These are phyloP conservation scores for Hibiscus syriacus DNA, from an alignment of 345 rosid species.

Conservation along the genomic window DNA sequence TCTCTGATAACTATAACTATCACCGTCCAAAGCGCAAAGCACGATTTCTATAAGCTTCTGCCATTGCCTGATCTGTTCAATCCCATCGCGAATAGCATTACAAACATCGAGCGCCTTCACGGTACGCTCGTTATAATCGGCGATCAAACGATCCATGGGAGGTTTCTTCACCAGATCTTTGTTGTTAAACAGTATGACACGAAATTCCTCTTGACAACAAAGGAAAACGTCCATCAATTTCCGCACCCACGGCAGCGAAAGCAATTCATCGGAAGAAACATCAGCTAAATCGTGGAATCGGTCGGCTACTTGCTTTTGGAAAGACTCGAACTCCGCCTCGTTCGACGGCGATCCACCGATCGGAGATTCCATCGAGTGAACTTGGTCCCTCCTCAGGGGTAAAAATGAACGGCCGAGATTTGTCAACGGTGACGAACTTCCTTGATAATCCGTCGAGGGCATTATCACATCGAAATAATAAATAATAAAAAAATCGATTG, in stretches of 20 bases:
- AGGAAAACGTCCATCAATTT: slow-evolving; percentile 40
- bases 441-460: slow-evolving; percentile 62
- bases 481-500: background rate
- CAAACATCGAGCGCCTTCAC: slow-evolving; percentile 85
- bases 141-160: slow-evolving; percentile 41
- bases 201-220: slow-evolving; percentile 33
- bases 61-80: slow-evolving; percentile 74
- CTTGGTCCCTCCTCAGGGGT: slow-evolving; percentile 36
- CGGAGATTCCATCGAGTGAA: slow-evolving; percentile 33
- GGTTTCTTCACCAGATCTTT: slow-evolving; percentile 17
- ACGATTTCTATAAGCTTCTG: slow-evolving; percentile 68
- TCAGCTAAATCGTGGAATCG: slow-evolving; percentile 44
- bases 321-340: slow-evolving; percentile 49
- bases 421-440: slow-evolving; percentile 18
- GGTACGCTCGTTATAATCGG: slow-evolving; percentile 56
- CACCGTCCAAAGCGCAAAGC: slow-evolving; percentile 44
- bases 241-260: slow-evolving; percentile 39
- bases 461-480: slow-evolving; percentile 23
- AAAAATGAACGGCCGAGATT: slow-evolving; percentile 32
- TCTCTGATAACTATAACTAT: slow-evolving; percentile 16
- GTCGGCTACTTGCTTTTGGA: slow-evolving; percentile 57
- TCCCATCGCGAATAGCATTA: slow-evolving; percentile 78
- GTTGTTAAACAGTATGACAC: slow-evolving; percentile 24
- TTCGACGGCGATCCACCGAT: slow-evolving; percentile 22
- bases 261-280: slow-evolving; percentile 25